Conservation (phyloP, 805 yeast genomes). For the Tetrapisispora fleetii region DNA sequence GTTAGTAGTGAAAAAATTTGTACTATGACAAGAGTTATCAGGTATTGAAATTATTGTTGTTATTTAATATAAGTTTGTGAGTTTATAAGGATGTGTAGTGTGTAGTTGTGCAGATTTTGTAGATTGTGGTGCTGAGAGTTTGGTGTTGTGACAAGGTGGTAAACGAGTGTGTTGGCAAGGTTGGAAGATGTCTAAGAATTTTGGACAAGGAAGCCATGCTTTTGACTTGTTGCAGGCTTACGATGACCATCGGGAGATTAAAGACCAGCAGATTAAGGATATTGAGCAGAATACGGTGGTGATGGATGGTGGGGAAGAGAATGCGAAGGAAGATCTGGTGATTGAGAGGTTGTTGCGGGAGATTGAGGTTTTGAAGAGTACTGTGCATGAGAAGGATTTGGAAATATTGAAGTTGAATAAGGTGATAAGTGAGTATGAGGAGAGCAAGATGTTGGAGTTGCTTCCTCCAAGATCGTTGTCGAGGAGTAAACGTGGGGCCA, state of each 20-base stretch:
- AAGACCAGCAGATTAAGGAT: constrained; percentile 1
- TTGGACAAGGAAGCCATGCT: background rate
- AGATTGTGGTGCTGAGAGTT: no score
- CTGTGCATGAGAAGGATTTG: background rate
- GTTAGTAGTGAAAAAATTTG: no score
- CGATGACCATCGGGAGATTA: constrained; percentile 1
- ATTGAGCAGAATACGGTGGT: background rate
- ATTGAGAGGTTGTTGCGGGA: background rate
- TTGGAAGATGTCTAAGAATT: background rate
- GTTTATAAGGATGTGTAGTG: no score
- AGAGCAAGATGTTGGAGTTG: background rate
- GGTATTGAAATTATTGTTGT: no score
- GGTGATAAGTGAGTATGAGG: background rate
- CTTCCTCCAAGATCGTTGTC: background rate
- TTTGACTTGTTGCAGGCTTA: constrained; percentile 2
- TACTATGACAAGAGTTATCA: no score
- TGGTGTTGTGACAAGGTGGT: no score
- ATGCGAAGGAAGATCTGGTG: background rate
- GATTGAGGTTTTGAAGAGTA: background rate
- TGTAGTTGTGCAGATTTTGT: no score
- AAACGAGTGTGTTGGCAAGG: no score
- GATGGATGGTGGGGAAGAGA: background rate
- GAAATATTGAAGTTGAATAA: background rate
- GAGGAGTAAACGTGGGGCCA: background rate
- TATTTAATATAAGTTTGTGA: no score